phyloP scores from a whole-genome alignment of 2,329 filamentous ascomycete genomes.

The Pseudogymnoascus sp. region DNA sequence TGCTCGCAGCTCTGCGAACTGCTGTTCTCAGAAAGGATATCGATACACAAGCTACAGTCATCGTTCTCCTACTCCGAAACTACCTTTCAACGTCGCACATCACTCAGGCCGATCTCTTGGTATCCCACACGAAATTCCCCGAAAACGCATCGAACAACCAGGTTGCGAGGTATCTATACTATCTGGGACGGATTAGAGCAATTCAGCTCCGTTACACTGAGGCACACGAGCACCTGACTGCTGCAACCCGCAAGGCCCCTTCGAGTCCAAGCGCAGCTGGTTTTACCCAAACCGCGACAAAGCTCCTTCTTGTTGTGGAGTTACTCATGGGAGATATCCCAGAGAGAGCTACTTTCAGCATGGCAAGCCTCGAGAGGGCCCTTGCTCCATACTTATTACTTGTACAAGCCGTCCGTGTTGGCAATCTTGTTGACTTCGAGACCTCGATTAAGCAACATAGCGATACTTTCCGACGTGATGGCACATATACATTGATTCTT shows the following conservation, averaged over 20 bases:
- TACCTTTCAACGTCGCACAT: constrained; percentile 96
- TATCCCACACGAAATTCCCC: constrained; percentile 93
- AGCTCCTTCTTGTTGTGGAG: constrained; percentile 94
- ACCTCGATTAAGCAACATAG: constrained; percentile 75
- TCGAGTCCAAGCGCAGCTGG: constrained; percentile 82
- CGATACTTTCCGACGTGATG: constrained; percentile 82
- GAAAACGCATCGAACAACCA: constrained; percentile 95
- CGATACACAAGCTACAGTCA: constrained; percentile 94
- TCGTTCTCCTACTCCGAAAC: constrained; percentile 88
- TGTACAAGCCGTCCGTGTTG: constrained; percentile 92
- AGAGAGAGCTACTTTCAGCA: constrained; percentile 88
- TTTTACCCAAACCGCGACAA: constrained; percentile 93
- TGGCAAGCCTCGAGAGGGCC: constrained; percentile 76
- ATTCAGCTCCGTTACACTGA: constrained; percentile 97
- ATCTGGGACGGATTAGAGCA: constrained; percentile 89
- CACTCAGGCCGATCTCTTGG: constrained; percentile 88
- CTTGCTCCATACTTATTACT: constrained; percentile 90
- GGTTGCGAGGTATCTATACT: constrained; percentile 94
- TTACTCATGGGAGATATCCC: constrained; percentile 98
- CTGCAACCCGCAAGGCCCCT: constrained; percentile 90
- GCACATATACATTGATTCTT: constrained; percentile 90
- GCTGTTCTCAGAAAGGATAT: constrained; percentile 95
- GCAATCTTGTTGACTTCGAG: constrained; percentile 89
- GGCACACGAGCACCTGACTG: constrained; percentile 87
- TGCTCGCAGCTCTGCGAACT: constrained; percentile 83